Percentiles rank a stretch among this genome's conserved stretches.
Evolutionary conservation across 768 basidiomycete genomes (phyloP).

Genomic region (Infundibulicybe gibba): DNA sequence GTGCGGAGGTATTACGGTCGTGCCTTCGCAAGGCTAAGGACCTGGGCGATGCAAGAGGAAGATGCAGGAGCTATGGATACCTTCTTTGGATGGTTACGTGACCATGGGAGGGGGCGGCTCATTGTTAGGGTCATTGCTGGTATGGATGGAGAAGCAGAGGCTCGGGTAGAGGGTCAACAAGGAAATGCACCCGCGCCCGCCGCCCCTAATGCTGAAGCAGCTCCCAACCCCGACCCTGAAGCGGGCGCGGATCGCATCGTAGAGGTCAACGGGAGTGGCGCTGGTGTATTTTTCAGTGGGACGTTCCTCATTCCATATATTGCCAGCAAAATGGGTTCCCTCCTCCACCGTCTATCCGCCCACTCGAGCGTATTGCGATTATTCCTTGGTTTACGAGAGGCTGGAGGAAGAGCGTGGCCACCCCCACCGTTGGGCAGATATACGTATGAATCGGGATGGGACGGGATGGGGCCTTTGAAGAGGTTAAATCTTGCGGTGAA

Average conservation of each 20-base stretch:
- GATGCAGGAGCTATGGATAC: too few species aligned
- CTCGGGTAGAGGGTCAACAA: slow-evolving; percentile 3
- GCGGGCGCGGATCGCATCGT: slow-evolving; percentile 57
- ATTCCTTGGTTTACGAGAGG: slow-evolving; percentile 32
- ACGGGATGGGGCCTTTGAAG: slow-evolving; percentile 4
- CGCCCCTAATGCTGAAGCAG: slow-evolving; percentile 14
- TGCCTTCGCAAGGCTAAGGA: slow-evolving; percentile 34
- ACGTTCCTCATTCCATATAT: slow-evolving; percentile 68
- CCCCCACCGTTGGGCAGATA: slow-evolving; percentile 11
- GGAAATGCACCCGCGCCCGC: slow-evolving; percentile 15
- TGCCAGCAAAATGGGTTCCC: slow-evolving; percentile 58
- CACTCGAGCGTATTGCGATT: slow-evolving; percentile 34
- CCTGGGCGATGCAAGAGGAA: slow-evolving; percentile 16
- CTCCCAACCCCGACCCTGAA: slow-evolving; percentile 34
- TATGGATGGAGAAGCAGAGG: slow-evolving; percentile 11
- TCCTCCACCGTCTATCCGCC: slow-evolving; percentile 53
- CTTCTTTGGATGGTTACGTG: slow-evolving; percentile 12
- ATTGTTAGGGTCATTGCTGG: slow-evolving; percentile 29
- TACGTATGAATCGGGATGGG: slow-evolving; percentile 7
- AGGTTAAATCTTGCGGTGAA: slow-evolving; percentile 24
- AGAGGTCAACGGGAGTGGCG: slow-evolving; percentile 50
- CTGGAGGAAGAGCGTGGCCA: slow-evolving; percentile 3
- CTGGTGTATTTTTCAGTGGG: slow-evolving; percentile 67
- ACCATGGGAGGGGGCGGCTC: slow-evolving; percentile 27
- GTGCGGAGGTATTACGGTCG: slow-evolving; percentile 40